phyloP scores from a whole-genome alignment of 148 eudicot species.

The Cornus controversa region DNA sequence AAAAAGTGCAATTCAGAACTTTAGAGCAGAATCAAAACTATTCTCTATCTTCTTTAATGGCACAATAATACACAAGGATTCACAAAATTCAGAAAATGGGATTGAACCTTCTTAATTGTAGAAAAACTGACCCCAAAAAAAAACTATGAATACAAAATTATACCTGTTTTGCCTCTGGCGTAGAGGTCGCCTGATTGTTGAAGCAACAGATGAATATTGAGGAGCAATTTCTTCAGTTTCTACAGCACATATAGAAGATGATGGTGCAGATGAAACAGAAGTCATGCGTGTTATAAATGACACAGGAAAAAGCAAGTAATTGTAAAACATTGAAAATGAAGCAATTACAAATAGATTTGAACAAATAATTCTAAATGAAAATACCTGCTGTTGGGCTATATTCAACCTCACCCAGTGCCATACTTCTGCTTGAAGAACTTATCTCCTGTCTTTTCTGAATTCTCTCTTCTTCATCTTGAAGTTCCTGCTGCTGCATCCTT shows the following conservation, averaged over 20 bases:
- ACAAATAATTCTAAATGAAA: not conserved
- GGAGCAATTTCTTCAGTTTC: slow-evolving; percentile 61
- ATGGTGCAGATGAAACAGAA: slow-evolving; percentile 8
- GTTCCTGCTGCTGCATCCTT: slow-evolving; percentile 89
- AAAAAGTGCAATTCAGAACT: not conserved
- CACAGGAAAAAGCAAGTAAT: not conserved
- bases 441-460: slow-evolving; percentile 47
- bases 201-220: slow-evolving; percentile 38
- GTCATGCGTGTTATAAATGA: not conserved
- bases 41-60: not conserved
- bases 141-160: not conserved
- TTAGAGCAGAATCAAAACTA: not conserved
- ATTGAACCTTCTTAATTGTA: not conserved
- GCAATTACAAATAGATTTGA: not conserved
- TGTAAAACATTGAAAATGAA: not conserved
- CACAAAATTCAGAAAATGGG: not conserved
- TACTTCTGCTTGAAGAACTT: slow-evolving; percentile 42
- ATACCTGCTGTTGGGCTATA: slow-evolving; percentile 56
- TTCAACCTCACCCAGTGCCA: slow-evolving; percentile 44
- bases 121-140: not conserved
- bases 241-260: slow-evolving; percentile 29
- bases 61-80: not conserved
- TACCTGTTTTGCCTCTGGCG: slow-evolving; percentile 71
- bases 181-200: slow-evolving; percentile 45
- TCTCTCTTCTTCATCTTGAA: slow-evolving; percentile 79